phyloP scores from a whole-genome alignment of 129 eudicot species.

The Smallanthus sonchifolius region DNA sequence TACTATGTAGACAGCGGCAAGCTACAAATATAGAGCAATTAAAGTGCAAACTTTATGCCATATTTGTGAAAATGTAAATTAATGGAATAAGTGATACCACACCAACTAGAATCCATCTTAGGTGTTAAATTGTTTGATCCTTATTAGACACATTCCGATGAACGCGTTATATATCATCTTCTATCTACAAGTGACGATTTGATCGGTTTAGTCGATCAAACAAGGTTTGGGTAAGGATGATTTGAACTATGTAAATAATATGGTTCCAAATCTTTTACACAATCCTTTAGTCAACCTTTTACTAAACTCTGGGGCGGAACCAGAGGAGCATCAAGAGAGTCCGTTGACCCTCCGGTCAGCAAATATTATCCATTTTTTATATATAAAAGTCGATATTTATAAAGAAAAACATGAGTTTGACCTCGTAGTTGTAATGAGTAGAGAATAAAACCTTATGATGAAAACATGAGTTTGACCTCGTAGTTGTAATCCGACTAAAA shows the following conservation, averaged over 20 bases:
- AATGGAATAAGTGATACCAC: constrained; percentile 23
- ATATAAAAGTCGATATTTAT: too few relatives aligned
- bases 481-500: too few relatives aligned
- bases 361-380: too few relatives aligned
- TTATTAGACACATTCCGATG: neutral
- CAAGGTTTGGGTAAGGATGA: neutral
- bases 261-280: neutral
- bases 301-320: too few relatives aligned
- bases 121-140: neutral
- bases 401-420: too few relatives aligned
- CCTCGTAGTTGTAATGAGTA: too few relatives aligned
- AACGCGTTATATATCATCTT: neutral
- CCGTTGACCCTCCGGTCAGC: too few relatives aligned
- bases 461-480: too few relatives aligned
- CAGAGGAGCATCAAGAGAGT: too few relatives aligned
- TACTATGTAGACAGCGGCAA: constrained; percentile 15
- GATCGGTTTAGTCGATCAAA: neutral
- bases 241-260: neutral
- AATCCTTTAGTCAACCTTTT: too few relatives aligned
- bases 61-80: constrained; percentile 18
- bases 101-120: constrained; percentile 13
- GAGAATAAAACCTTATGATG: too few relatives aligned
- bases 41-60: constrained; percentile 25
- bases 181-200: neutral
- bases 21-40: constrained; percentile 18